These are phyloP conservation scores for Lentinula sp. DNA, from an alignment of 768 basidiomycete genomes.

Conservation along the genomic window DNA sequence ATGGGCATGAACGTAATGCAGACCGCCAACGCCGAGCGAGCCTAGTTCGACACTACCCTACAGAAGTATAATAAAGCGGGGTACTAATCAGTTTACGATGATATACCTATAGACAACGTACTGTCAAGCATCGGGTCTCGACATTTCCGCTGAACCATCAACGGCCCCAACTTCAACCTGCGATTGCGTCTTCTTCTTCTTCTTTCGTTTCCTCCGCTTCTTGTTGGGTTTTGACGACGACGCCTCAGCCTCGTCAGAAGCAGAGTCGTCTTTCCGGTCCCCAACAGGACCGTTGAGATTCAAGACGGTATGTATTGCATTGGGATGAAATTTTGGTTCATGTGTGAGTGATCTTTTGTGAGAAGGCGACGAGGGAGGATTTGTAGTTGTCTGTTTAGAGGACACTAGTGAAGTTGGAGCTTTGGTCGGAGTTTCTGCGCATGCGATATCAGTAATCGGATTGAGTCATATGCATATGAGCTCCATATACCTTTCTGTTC, in stretches of 20 bases:
- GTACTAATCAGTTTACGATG: too few species aligned
- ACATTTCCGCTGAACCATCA: not conserved
- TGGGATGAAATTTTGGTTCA: not conserved
- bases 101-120: too few species aligned
- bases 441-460: not conserved
- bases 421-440: not conserved
- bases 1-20: too few species aligned
- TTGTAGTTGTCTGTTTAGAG: not conserved
- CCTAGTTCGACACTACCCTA: too few species aligned
- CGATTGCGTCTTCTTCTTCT: not conserved
- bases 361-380: not conserved
- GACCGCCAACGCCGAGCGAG: too few species aligned
- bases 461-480: not conserved
- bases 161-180: not conserved
- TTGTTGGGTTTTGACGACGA: not conserved
- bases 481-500: not conserved
- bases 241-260: not conserved
- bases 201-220: conserved; percentile 5
- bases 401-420: not conserved
- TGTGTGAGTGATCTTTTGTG: not conserved
- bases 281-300: conserved; percentile 5
- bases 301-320: not conserved
- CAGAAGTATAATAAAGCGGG: too few species aligned
- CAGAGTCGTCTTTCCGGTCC: not conserved
- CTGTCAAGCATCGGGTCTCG: not conserved